A percentile compares a stretch with the other conserved stretches of the same genome.
Conservation (phyloP, 1,139 yeast genomes). For the Blastobotrys serpentis region DNA sequence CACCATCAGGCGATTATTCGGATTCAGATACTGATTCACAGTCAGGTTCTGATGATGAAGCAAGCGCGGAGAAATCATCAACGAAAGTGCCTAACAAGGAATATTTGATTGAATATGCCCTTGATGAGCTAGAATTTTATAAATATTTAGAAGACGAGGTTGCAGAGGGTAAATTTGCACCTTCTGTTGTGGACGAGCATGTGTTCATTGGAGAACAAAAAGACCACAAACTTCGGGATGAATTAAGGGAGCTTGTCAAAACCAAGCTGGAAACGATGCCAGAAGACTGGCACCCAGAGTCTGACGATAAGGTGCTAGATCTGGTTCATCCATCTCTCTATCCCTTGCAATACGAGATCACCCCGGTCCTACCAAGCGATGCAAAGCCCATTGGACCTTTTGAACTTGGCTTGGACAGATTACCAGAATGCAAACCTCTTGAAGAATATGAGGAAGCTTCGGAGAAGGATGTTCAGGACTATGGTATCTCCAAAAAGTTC, state of each 20-base stretch:
- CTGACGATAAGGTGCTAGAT: slow-evolving; percentile 41
- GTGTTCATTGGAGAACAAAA: slow-evolving; percentile 11
- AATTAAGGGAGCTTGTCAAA: slow-evolving; percentile 9
- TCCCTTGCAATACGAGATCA: slow-evolving; percentile 42
- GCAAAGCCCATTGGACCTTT: not conserved
- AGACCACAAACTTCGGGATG: slow-evolving; percentile 19
- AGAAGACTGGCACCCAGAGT: slow-evolving; percentile 42
- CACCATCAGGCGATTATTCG: not conserved
- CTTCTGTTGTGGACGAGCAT: not conserved
- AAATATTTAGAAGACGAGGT: not conserved
- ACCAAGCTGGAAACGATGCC: slow-evolving; percentile 4
- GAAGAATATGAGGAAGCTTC: not conserved
- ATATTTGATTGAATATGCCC: not conserved
- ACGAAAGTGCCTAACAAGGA: not conserved
- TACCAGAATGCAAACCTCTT: not conserved
- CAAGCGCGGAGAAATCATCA: no score
- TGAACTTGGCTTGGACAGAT: not conserved
- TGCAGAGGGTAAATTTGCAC: not conserved
- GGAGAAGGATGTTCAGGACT: not conserved
- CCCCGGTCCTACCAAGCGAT: slow-evolving; percentile 32
- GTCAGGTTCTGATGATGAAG: no score
- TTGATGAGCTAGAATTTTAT: slow-evolving; percentile 1
- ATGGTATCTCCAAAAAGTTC: slow-evolving; percentile 16
- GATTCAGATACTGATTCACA: no score
- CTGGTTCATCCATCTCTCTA: slow-evolving; percentile 48